Percentiles rank a stretch among this genome's conserved stretches.
Evolutionary conservation across 805 yeast genomes (phyloP).

Genomic region (Komagataella pseudopastoris): DNA sequence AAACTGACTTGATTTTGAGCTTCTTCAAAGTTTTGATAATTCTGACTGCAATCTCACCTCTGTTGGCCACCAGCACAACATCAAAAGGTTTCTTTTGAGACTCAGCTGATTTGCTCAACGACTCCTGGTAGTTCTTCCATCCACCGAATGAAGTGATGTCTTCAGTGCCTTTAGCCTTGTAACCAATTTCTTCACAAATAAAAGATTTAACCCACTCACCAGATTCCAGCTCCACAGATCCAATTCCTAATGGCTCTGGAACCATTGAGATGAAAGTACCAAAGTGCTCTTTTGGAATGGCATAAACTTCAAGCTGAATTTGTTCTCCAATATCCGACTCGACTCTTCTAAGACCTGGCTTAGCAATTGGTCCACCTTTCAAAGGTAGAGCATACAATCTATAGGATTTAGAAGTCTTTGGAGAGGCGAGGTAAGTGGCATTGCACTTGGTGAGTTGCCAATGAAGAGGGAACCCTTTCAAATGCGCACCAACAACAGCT

Average conservation of each 20-base stretch:
- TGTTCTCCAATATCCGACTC: conserved; percentile 31
- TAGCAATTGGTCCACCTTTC: conserved; percentile 60
- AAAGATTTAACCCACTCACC: conserved; percentile 88
- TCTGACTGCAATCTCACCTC: conserved; percentile 97
- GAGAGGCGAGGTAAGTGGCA: conserved; percentile 54
- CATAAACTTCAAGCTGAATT: conserved; percentile 71
- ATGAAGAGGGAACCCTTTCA: conserved; percentile 76
- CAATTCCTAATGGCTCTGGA: conserved; percentile 92
- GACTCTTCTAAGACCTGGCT: conserved; percentile 82
- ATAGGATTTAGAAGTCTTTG: conserved; percentile 62
- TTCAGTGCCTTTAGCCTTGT: conserved; percentile 50
- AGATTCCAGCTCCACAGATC: conserved; percentile 69
- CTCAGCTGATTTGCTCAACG: conserved; percentile 14
- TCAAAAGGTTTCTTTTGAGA: conserved; percentile 48
- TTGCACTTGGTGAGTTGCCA: conserved; percentile 86
- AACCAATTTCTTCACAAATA: conserved; percentile 88
- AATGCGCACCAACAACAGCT: conserved; percentile 96
- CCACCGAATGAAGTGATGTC: conserved; percentile 87
- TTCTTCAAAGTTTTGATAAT: conserved; percentile 81
- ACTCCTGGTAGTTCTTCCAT: conserved; percentile 54
- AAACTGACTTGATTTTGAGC: conserved; percentile 65
- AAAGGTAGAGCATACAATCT: conserved; percentile 73
- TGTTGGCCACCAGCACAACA: conserved; percentile 85
- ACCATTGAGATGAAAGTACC: conserved; percentile 81
- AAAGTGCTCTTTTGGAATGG: conserved; percentile 64